Evolutionary conservation across 805 yeast genomes (phyloP).

Genomic region (Teunomyces panamensis): DNA sequence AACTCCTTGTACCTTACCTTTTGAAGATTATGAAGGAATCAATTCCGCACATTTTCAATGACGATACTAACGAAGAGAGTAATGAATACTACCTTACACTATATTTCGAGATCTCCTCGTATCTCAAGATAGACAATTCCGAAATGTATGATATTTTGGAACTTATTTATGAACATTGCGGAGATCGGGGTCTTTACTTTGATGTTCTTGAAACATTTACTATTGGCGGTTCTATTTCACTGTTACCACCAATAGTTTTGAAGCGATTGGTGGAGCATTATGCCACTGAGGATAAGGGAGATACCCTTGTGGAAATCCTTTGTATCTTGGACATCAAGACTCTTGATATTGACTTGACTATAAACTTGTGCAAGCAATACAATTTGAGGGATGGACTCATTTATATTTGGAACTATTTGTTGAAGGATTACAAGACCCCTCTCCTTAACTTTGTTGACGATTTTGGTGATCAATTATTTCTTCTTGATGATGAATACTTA

Average conservation of each 20-base stretch:
- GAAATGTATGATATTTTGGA: constrained; percentile 15
- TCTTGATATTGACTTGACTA: constrained; percentile 76
- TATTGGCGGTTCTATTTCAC: constrained; percentile 40
- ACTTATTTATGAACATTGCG: constrained; percentile 23
- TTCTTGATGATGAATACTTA: constrained; percentile 7
- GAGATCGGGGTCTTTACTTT: constrained; percentile 43
- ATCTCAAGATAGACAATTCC: constrained; percentile 2
- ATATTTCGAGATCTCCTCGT: constrained; percentile 15
- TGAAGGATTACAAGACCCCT: constrained; percentile 73
- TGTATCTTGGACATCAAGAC: constrained; percentile 64
- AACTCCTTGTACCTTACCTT: constrained; percentile 51
- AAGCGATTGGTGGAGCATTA: constrained; percentile 58
- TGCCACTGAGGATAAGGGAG: constrained; percentile 38
- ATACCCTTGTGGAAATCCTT: constrained; percentile 60
- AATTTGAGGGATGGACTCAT: constrained; percentile 59
- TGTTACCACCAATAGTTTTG: constrained; percentile 62
- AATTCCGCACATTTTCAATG: constrained; percentile 37
- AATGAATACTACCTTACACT: constrained; percentile 16
- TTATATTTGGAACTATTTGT: constrained; percentile 67
- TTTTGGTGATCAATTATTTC: constrained; percentile 16
- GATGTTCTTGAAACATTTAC: constrained; percentile 52
- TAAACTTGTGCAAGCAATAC: constrained; percentile 56
- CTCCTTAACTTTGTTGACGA: constrained; percentile 53
- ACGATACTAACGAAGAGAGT: constrained; percentile 11
- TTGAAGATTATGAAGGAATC: constrained; percentile 56